phyloP scores from a whole-genome alignment of 2,329 filamentous ascomycete species.

The Diaporthe amygdali region DNA sequence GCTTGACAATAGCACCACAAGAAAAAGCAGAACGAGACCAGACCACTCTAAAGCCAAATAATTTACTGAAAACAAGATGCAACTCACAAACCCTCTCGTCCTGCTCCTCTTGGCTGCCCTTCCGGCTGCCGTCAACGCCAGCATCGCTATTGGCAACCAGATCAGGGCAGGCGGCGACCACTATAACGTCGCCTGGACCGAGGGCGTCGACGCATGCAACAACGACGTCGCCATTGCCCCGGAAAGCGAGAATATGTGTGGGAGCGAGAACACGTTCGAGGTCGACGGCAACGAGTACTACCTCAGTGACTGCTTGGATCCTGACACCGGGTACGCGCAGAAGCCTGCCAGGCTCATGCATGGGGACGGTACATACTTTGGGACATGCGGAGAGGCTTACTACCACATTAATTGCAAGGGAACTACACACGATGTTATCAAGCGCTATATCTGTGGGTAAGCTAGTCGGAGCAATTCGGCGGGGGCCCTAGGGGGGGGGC shows the following conservation, averaged over 20 bases:
- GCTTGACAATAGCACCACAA: too few species aligned
- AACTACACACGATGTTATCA: background rate
- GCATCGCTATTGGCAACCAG: background rate
- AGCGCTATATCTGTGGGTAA: background rate
- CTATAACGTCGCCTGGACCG: background rate
- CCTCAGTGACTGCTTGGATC: background rate
- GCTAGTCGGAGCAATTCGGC: too few species aligned
- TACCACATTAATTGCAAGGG: background rate
- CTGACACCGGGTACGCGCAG: background rate
- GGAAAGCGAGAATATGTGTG: background rate
- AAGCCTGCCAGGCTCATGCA: background rate
- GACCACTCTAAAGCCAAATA: too few species aligned
- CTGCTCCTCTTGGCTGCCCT: background rate
- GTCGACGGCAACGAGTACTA: background rate
- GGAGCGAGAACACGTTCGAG: background rate
- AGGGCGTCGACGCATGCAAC: background rate
- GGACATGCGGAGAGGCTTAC: background rate
- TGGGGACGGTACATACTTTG: background rate
- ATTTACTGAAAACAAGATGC: background rate
- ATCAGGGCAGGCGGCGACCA: background rate
- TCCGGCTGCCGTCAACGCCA: background rate
- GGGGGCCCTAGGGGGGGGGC: too few species aligned
- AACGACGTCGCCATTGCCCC: background rate
- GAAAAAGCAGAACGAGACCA: too few species aligned
- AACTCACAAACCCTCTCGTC: background rate